Evolutionary conservation across 345 rosid genomes (phyloP).

Genomic region (Salix arbutifolia): DNA sequence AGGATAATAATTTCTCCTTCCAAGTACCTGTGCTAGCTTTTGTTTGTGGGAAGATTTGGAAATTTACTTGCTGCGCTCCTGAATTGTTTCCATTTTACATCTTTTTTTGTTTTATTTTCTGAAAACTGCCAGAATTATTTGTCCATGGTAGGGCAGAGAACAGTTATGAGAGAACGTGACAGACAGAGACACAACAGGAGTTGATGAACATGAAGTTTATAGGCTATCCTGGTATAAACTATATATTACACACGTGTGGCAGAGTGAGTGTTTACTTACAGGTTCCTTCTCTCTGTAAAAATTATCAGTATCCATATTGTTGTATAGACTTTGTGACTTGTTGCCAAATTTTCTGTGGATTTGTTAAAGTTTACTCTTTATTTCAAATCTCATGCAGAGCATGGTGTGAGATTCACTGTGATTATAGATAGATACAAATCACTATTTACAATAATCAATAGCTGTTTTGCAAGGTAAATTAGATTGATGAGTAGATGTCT

Average conservation of each 20-base stretch:
- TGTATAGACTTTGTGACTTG: too few species aligned
- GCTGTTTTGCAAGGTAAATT: too few species aligned
- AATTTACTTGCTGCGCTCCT: neutral
- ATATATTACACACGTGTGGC: neutral
- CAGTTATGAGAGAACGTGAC: slow-evolving; percentile 46
- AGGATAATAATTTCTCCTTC: neutral
- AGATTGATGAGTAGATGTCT: too few species aligned
- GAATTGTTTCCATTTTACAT: neutral
- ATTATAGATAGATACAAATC: too few species aligned
- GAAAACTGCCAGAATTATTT: slow-evolving; percentile 3
- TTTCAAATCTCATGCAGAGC: too few species aligned
- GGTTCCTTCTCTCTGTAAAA: neutral
- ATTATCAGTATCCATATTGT: neutral
- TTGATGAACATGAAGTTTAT: neutral
- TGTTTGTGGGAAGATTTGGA: neutral
- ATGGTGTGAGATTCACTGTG: too few species aligned
- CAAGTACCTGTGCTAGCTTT: neutral
- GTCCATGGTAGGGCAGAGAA: slow-evolving; percentile 65
- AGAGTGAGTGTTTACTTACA: neutral
- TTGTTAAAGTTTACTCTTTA: too few species aligned
- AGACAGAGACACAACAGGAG: neutral
- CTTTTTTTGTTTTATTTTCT: neutral
- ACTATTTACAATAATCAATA: too few species aligned
- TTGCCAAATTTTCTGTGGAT: too few species aligned
- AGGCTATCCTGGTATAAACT: neutral